These are phyloP conservation scores for Ceratobasidium sp. DNA, from an alignment of 1,284 basidiomycete genomes.

Conservation along the genomic window DNA sequence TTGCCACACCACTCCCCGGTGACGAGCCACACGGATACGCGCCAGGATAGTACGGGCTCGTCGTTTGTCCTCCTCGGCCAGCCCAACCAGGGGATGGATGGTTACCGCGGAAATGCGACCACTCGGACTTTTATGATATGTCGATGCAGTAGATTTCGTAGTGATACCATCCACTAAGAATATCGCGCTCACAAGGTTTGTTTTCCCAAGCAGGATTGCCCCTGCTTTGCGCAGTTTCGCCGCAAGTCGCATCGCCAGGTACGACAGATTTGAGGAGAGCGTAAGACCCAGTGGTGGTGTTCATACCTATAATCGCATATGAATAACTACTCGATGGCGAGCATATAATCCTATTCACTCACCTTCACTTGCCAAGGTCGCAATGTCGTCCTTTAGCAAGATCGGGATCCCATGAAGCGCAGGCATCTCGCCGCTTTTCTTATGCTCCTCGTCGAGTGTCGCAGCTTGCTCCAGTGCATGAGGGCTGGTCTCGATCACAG, in stretches of 20 bases:
- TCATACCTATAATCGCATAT: slow-evolving; percentile 70
- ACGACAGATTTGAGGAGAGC: no score
- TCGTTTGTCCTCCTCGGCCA: slow-evolving; percentile 67
- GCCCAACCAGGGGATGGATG: slow-evolving; percentile 69
- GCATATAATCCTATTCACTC: no score
- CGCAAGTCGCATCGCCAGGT: slow-evolving; percentile 69
- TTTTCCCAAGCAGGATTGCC: slow-evolving; percentile 64
- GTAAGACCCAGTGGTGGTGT: slow-evolving; percentile 65
- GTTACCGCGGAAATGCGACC: slow-evolving; percentile 63
- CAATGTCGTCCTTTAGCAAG: slow-evolving; percentile 74
- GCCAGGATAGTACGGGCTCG: slow-evolving; percentile 64
- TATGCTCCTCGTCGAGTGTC: slow-evolving; percentile 62
- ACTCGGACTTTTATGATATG: slow-evolving; percentile 55
- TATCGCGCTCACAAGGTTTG: slow-evolving; percentile 52
- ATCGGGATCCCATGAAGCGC: slow-evolving; percentile 72
- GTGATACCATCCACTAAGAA: no score
- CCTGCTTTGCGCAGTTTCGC: slow-evolving; percentile 66
- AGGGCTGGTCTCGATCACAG: slow-evolving; percentile 69
- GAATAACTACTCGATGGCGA: no score
- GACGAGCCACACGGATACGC: slow-evolving; percentile 70
- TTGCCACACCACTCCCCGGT: slow-evolving; percentile 66
- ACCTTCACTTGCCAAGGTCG: slow-evolving; percentile 62
- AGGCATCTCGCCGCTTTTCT: slow-evolving; percentile 56
- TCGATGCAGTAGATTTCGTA: no score
- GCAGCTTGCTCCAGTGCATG: slow-evolving; percentile 63